Evolutionary conservation across 2,329 filamentous ascomycete genomes (phyloP).

Genomic region (Apiospora arundinis): DNA sequence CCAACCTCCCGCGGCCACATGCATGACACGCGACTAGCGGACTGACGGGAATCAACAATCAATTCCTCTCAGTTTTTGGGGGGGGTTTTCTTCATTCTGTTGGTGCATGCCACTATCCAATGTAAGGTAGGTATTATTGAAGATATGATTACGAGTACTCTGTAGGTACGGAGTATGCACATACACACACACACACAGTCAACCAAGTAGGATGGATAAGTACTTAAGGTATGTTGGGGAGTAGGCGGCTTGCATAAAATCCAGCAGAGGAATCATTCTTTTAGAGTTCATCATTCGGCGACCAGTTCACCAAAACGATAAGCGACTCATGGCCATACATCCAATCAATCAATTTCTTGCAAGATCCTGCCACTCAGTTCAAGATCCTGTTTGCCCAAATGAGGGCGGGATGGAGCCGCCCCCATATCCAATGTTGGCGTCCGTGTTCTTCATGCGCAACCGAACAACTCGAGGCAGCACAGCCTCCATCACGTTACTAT

Average conservation of each 20-base stretch:
- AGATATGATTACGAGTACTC: no score
- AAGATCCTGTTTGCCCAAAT: slow-evolving; percentile 14
- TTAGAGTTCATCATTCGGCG: no score
- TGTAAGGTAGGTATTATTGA: no score
- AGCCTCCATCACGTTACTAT: slow-evolving; percentile 15
- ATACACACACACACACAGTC: no score
- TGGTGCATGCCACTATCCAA: no score
- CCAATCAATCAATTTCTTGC: neutral
- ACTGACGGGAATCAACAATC: no score
- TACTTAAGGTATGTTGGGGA: no score
- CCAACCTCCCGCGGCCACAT: neutral
- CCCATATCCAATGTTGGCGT: slow-evolving; percentile 3
- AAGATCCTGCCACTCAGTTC: slow-evolving; percentile 6
- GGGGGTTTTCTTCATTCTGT: no score
- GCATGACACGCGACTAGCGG: neutral
- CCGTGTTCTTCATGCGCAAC: slow-evolving; percentile 8
- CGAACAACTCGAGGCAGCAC: slow-evolving; percentile 11
- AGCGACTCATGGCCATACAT: slow-evolving; percentile 1
- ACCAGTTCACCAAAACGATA: neutral
- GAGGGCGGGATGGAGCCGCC: neutral
- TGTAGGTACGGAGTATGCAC: no score
- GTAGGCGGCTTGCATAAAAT: neutral
- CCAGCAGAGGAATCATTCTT: neutral
- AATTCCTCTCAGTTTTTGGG: no score
- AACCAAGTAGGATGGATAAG: no score